Conservation (phyloP, 202 grass and related monocot genomes). For the Bolboschoenoplectus hybrid region DNA sequence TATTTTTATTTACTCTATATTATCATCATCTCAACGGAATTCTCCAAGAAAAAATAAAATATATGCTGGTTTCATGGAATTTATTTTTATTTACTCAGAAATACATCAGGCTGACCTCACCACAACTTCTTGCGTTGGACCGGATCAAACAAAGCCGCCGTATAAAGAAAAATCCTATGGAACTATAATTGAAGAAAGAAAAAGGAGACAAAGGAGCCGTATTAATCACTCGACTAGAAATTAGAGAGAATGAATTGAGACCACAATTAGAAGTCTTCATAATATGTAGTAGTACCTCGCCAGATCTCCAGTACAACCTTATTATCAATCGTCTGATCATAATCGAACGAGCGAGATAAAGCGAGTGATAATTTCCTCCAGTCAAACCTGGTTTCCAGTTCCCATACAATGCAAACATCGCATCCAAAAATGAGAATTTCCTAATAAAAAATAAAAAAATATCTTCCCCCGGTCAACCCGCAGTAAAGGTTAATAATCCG, state of each 20-base stretch:
- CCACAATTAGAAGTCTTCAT: not conserved
- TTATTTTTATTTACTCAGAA: too few relatives aligned
- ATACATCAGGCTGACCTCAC: too few relatives aligned
- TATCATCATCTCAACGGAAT: too few relatives aligned
- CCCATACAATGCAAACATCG: not conserved
- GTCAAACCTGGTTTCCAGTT: not conserved
- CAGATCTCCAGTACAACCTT: not conserved
- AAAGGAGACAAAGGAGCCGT: too few relatives aligned
- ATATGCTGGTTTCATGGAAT: too few relatives aligned
- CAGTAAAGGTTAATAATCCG: conserved; percentile 16
- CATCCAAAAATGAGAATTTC: not conserved
- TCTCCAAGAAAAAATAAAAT: too few relatives aligned
- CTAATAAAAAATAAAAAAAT: not conserved
- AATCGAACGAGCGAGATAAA: not conserved
- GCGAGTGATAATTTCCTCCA: not conserved
- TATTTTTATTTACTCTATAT: too few relatives aligned
- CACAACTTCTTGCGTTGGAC: not conserved
- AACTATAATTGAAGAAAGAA: too few relatives aligned
- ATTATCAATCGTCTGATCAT: not conserved
- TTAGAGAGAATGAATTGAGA: too few relatives aligned
- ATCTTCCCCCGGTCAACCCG: not conserved
- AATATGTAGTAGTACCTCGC: not conserved
- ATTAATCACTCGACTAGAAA: too few relatives aligned
- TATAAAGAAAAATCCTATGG: too few relatives aligned
- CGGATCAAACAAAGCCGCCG: not conserved